phyloP scores from a whole-genome alignment of 768 basidiomycete species.

The Serendipita sp. region DNA sequence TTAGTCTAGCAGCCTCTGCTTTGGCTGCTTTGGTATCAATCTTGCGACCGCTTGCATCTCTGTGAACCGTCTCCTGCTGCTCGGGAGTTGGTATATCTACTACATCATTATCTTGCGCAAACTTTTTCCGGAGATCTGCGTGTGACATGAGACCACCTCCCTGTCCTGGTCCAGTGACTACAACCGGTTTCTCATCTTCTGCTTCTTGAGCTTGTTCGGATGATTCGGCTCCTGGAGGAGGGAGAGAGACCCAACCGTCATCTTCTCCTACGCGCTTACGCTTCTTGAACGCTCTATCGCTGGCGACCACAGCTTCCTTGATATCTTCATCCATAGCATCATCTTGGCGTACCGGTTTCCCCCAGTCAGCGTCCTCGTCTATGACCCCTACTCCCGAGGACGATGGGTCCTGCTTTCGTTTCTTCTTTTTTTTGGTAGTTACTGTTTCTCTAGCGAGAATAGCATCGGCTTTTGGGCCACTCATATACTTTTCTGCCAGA shows the following conservation, averaged over 20 bases:
- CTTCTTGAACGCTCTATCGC: slow-evolving; percentile 65
- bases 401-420: slow-evolving; percentile 58
- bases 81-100: slow-evolving; percentile 33
- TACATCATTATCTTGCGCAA: slow-evolving; percentile 25
- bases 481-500: slow-evolving; percentile 87
- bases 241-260: slow-evolving; percentile 17
- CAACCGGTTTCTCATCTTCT: slow-evolving; percentile 52
- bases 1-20: slow-evolving; percentile 68
- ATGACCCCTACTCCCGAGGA: slow-evolving; percentile 20
- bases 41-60: slow-evolving; percentile 73
- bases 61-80: slow-evolving; percentile 84
- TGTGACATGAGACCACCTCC: slow-evolving; percentile 66
- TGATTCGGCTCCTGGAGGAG: slow-evolving; percentile 36
- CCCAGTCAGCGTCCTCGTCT: slow-evolving; percentile 65
- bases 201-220: slow-evolving; percentile 31
- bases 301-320: slow-evolving; percentile 48
- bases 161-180: slow-evolving; percentile 23
- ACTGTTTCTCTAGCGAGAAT: slow-evolving; percentile 54
- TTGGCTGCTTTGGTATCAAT: slow-evolving; percentile 74
- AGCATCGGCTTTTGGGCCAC: slow-evolving; percentile 89
- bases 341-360: slow-evolving; percentile 25
- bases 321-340: slow-evolving; percentile 40
- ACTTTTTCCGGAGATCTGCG: slow-evolving; percentile 51
- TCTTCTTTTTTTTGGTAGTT: slow-evolving; percentile 50
- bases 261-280: slow-evolving; percentile 33